Conservation (phyloP, 345 rosid species). For the Melaleuca quinquenervia region DNA sequence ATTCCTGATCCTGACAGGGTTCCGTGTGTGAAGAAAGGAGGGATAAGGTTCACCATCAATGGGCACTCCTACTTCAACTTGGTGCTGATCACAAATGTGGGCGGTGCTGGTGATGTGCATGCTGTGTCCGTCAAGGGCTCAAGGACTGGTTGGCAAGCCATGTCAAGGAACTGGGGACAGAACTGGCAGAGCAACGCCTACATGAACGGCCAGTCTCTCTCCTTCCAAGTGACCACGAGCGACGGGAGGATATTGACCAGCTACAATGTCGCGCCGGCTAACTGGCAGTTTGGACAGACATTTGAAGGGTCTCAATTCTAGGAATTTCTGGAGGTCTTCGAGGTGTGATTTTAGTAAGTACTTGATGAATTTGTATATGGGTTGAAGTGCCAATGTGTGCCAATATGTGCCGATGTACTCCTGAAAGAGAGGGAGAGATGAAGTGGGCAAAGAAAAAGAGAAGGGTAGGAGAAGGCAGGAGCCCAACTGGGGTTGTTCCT, state of each 20-base stretch:
- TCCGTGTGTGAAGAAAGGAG: constrained; percentile 81
- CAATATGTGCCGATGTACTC: neutral
- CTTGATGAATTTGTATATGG: neutral
- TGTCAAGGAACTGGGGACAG: constrained; percentile 99
- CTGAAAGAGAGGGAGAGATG: neutral
- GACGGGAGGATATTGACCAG: constrained; percentile 63
- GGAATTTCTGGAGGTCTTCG: neutral
- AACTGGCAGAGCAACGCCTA: constrained; percentile 94
- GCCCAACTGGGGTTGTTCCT: constrained; percentile 15
- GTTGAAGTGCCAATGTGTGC: neutral
- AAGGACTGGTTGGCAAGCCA: constrained; percentile 65
- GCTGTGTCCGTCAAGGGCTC: constrained; percentile 78
- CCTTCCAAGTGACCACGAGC: constrained; percentile 80
- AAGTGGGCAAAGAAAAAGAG: neutral
- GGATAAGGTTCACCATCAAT: constrained; percentile 73
- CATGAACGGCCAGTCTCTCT: constrained; percentile 71
- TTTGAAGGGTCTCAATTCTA: constrained; percentile 6
- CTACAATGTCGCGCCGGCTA: constrained; percentile 36
- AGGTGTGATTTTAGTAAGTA: neutral
- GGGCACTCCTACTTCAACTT: constrained; percentile 96
- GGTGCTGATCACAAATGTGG: constrained; percentile 76
- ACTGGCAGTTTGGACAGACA: constrained; percentile 15
- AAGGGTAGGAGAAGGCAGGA: constrained; percentile 6
- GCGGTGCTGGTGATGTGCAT: constrained; percentile 75
- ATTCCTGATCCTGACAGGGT: constrained; percentile 29